phyloP scores from a whole-genome alignment of 2,329 filamentous ascomycete species.

The Teratosphaeria gauchensis region DNA sequence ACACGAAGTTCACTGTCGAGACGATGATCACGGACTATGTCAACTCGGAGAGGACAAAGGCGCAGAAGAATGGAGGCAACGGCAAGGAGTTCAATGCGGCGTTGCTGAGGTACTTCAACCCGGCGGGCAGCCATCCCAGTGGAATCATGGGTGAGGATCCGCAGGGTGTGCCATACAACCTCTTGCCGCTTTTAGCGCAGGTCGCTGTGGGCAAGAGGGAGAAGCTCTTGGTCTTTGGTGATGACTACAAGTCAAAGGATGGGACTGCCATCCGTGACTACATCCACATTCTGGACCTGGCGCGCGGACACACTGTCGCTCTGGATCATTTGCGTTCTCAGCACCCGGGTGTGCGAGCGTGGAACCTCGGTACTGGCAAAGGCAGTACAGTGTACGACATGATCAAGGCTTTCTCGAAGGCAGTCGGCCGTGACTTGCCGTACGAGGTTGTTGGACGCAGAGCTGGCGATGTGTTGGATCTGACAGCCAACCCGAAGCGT shows the following conservation, averaged over 20 bases:
- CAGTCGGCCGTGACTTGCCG: slow-evolving; percentile 73
- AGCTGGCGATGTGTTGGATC: slow-evolving; percentile 82
- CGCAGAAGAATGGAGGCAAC: slow-evolving; percentile 68
- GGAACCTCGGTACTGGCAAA: slow-evolving; percentile 91
- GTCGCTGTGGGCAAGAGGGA: slow-evolving; percentile 91
- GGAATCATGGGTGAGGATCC: slow-evolving; percentile 98
- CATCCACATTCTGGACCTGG: slow-evolving; percentile 90
- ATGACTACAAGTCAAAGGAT: slow-evolving; percentile 84
- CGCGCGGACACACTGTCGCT: slow-evolving; percentile 75
- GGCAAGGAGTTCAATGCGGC: slow-evolving; percentile 84
- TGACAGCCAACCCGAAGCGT: slow-evolving; percentile 81
- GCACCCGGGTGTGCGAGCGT: slow-evolving; percentile 82
- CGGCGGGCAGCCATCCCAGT: slow-evolving; percentile 83
- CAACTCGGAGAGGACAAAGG: slow-evolving; percentile 73
- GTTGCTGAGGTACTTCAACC: slow-evolving; percentile 95
- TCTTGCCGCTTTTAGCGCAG: slow-evolving; percentile 87
- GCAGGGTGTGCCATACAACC: slow-evolving; percentile 88
- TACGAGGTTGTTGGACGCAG: slow-evolving; percentile 80
- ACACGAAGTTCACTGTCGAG: slow-evolving; percentile 91
- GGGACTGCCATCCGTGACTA: slow-evolving; percentile 95
- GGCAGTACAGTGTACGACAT: slow-evolving; percentile 97
- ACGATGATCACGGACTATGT: slow-evolving; percentile 84
- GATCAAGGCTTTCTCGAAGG: slow-evolving; percentile 82
- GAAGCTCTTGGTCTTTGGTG: slow-evolving; percentile 88
- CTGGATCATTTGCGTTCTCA: slow-evolving; percentile 80